Percentiles rank a stretch among this genome's conserved stretches.
phyloP scores from a whole-genome alignment of 164 flowering plant species.

The Protea cynaroides region DNA sequence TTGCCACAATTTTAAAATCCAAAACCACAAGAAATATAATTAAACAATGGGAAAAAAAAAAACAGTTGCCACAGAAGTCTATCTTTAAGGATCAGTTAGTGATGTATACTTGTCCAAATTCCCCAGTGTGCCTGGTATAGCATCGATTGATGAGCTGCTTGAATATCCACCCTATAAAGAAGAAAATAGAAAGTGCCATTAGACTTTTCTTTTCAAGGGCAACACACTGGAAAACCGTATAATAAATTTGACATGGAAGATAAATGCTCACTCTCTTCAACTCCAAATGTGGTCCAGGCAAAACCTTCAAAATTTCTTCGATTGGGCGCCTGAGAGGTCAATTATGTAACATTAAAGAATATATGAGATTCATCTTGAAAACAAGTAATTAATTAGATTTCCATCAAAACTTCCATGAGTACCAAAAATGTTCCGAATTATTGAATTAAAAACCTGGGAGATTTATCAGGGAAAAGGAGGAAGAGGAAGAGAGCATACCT shows the following conservation, averaged over 20 bases:
- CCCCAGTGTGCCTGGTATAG: constrained; percentile 34
- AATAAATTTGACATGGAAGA: neutral
- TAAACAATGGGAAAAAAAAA: too few relatives aligned
- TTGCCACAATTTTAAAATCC: too few relatives aligned
- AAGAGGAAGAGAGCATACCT: neutral
- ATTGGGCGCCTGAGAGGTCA: constrained; percentile 74
- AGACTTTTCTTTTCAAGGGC: neutral
- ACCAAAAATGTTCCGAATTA: neutral
- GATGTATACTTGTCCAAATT: constrained; percentile 45
- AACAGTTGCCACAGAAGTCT: neutral
- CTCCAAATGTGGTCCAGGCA: constrained; percentile 95
- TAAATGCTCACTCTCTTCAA: constrained; percentile 60
- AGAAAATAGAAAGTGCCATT: neutral
- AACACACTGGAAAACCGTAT: too few relatives aligned
- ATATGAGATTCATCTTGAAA: neutral
- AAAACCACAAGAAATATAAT: too few relatives aligned
- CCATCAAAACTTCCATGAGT: neutral
- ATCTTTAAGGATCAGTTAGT: neutral
- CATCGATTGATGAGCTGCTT: constrained; percentile 48
- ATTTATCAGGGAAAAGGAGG: neutral
- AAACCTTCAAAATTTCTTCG: constrained; percentile 80
- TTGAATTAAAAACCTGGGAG: neutral
- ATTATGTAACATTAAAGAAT: neutral
- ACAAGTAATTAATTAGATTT: neutral
- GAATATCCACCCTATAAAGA: constrained; percentile 58